Base-by-base conservation (phyloP, 2,329 filamentous ascomycete genomes). In the Setomelanomma holmii region DNA sequence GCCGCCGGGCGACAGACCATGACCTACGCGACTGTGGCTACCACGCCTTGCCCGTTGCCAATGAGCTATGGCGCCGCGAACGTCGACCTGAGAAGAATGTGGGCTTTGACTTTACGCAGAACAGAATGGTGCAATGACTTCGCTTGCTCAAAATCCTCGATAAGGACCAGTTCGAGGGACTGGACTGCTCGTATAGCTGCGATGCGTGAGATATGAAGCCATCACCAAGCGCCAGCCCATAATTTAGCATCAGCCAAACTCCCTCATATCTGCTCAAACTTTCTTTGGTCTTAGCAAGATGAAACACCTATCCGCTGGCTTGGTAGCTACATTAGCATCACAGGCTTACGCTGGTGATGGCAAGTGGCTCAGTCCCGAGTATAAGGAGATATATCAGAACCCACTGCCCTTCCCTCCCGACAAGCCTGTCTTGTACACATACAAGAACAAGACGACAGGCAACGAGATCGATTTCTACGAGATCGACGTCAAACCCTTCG, bases 381-480 rank as follows among this genome's bases (percentile, higher is more conserved):
- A 77, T 53, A 64, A 64, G 27, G 58, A 71, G 49, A 69, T 78
- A 40, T 78, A 69, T 56, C 58, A 71, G 39, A 64, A 73, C 4
- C 68, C 78, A n/a, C 71, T 82, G 1, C 79, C 80, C 1, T 77
- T 79, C 17, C 79, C 79, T 19, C 75, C 78, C 1, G 53, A 77
- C 16, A 80, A 79, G 59, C 45, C 33, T n/a, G 40, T 40, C 11
- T 27, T 21, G 1, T 49, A 54, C 27, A 56, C 55, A 2, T 66
- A 68, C 51, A 56, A 40, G 11, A 75, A 76, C 44, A 52, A 53
- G 2, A 67, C 72, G 7, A 76, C 76, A 35, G 73, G 75, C 0
- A 63, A 66, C 14, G 53, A 67, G 2, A 78, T 81, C 39, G 75
- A 81, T 48, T 82, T 75, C 64, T 82, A 79, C 54, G 76, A 81